Evolutionary conservation across 2,329 filamentous ascomycete genomes (phyloP), one percentile per base, ranked within the genome.

Genomic region (Verticillium albo-atrum): DNA sequence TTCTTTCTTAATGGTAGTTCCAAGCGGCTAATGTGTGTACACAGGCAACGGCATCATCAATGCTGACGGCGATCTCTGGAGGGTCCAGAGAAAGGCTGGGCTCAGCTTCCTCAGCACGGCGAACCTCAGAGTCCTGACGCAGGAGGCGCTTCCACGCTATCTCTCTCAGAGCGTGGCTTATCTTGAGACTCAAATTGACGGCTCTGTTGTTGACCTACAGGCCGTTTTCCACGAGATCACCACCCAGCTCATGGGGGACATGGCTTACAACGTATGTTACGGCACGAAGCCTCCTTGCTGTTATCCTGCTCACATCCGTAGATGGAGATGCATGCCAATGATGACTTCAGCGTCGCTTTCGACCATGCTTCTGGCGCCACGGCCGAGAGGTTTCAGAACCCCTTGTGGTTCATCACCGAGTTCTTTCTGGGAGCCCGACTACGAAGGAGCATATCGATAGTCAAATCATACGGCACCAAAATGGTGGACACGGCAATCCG

Each of bases 21-120:
- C n/a, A n/a, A 27, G 28, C 25, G 14, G 6, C 26, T 14, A 17
- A 20, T 25, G 17, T 34, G 20, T 23, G 17, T 25, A 15, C 14
- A 9, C 54, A 82, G 79, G 84, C 1, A 78, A 85, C 63, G 86
- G 86, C 27, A 89, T 89, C 64, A 87, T 89, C 71, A 89, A 89
- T 64, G 81, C 82, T 27, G 86, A 88, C 61, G 86, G 86, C 47
- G 82, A 86, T 25, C 67, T 85, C 26, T 89, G 86, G 86, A 82
- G 78, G 61, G 73, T 82, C 2, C 86, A 89, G 73, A 78, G 86
- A 53, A 87, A 83, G 68, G 86, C 85, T 4, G 86, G 86, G 1
- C 63, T 83, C 15, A 71, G 79, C 28, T 89, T 89, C 64, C 77
- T 89, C 27, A 86, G 78, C 65, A 76, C 77, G 15, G 73, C 81